Conservation (phyloP, 1,139 yeast genomes). For the Saccharomyces hybrid region DNA sequence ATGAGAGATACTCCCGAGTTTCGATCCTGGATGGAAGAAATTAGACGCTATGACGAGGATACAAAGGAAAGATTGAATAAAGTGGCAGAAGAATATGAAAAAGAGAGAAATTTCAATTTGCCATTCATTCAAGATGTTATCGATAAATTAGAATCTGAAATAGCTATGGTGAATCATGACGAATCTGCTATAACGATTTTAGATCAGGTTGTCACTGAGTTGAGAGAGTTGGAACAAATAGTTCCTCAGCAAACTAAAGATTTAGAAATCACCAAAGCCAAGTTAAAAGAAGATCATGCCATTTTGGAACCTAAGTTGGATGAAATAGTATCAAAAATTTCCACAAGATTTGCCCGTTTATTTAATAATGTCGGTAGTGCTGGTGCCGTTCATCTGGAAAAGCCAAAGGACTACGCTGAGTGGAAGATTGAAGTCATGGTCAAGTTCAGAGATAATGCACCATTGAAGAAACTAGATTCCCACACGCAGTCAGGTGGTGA, state of each 20-base stretch:
- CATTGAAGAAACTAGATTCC: slow-evolving; percentile 62
- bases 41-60: slow-evolving; percentile 38
- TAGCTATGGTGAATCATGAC: slow-evolving; percentile 34
- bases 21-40: slow-evolving; percentile 37
- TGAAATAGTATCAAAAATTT: slow-evolving; percentile 45
- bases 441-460: slow-evolving; percentile 72
- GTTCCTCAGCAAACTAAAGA: slow-evolving; percentile 30
- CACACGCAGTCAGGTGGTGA: slow-evolving; percentile 97
- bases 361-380: slow-evolving; percentile 75
- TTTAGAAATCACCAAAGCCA: slow-evolving; percentile 29
- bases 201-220: slow-evolving; percentile 30
- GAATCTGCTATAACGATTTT: slow-evolving; percentile 37
- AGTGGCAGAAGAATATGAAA: slow-evolving; percentile 41
- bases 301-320: slow-evolving; percentile 57
- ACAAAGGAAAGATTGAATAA: slow-evolving; percentile 38
- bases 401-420: slow-evolving; percentile 49
- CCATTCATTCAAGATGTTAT: slow-evolving; percentile 31
- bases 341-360: slow-evolving; percentile 55
- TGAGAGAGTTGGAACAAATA: slow-evolving; percentile 19
- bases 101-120: slow-evolving; percentile 39
- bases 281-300: slow-evolving; percentile 37
- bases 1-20: slow-evolving; percentile 42
- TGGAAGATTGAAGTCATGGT: slow-evolving; percentile 86
- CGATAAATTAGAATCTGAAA: slow-evolving; percentile 34
- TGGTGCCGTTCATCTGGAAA: slow-evolving; percentile 64